phyloP scores from a whole-genome alignment of 345 rosid species.

The Gossypium arboreum region DNA sequence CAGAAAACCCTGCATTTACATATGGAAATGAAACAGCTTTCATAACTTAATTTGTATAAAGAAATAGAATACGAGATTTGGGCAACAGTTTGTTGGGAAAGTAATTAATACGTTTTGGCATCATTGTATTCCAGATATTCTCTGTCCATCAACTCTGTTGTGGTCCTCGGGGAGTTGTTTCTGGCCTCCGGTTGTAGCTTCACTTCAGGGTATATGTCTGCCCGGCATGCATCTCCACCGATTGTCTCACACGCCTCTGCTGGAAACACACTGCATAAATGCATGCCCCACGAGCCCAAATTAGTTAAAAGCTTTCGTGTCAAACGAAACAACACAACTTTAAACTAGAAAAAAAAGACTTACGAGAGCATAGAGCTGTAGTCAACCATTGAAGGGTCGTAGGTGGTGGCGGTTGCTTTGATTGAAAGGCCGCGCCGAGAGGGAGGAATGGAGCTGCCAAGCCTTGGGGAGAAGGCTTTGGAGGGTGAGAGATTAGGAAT shows the following conservation, averaged over 20 bases:
- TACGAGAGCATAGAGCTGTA: slow-evolving; percentile 52
- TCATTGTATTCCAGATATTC: slow-evolving; percentile 33
- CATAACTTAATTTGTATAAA: neutral
- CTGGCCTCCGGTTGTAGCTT: slow-evolving; percentile 26
- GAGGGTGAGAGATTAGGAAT: slow-evolving; percentile 19
- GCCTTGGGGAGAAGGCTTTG: slow-evolving; percentile 22
- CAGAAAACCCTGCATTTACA: slow-evolving; percentile 6
- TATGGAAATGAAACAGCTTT: neutral
- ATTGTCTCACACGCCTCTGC: slow-evolving; percentile 78
- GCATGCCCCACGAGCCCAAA: no score
- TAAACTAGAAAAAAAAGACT: slow-evolving; percentile 2
- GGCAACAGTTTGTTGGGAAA: neutral
- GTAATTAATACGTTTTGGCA: slow-evolving; percentile 29
- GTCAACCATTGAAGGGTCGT: slow-evolving; percentile 41
- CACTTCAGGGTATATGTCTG: slow-evolving; percentile 60
- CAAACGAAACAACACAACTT: neutral
- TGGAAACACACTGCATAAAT: slow-evolving; percentile 54
- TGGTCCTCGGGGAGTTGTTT: slow-evolving; percentile 6
- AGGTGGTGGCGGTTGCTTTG: slow-evolving; percentile 28
- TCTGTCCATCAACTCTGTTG: slow-evolving; percentile 20
- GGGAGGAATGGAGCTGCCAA: neutral
- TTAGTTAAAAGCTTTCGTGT: neutral
- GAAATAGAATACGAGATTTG: neutral
- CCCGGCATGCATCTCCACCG: slow-evolving; percentile 68
- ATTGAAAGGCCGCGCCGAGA: slow-evolving; percentile 11